Percentiles rank a stretch among this genome's conserved stretches.
These are phyloP conservation scores for Tolypocladium capitatum DNA, from an alignment of 2,329 filamentous ascomycete species.

Conservation along the genomic window DNA sequence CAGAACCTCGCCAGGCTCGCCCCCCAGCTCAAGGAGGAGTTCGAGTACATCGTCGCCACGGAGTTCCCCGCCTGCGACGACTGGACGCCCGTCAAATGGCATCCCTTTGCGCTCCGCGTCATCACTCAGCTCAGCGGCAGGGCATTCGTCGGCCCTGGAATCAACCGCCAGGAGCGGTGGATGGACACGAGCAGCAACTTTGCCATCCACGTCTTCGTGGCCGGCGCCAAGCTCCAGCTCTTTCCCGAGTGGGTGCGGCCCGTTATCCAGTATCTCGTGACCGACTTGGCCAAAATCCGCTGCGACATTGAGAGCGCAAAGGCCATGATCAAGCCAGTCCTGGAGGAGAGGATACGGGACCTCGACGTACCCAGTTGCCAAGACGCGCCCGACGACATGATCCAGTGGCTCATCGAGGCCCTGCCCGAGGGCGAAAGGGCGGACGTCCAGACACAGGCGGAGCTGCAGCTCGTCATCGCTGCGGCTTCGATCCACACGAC, in stretches of 20 bases:
- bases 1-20: conserved; percentile 33
- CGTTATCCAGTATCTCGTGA: conserved; percentile 30
- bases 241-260: conserved; percentile 37
- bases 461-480: conserved; percentile 30
- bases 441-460: conserved; percentile 24
- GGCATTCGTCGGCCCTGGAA: conserved; percentile 35
- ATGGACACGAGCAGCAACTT: conserved; percentile 38
- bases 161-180: conserved; percentile 41
- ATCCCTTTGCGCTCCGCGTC: conserved; percentile 35
- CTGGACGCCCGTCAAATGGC: conserved; percentile 41
- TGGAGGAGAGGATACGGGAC: conserved; percentile 30
- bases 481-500: conserved; percentile 33
- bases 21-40: conserved; percentile 31
- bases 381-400: conserved; percentile 25
- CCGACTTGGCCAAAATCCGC: conserved; percentile 31
- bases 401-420: conserved; percentile 30
- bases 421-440: conserved; percentile 24
- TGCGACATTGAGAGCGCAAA: conserved; percentile 28
- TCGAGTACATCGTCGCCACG: conserved; percentile 30
- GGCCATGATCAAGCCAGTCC: conserved; percentile 29
- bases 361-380: conserved; percentile 23
- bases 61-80: conserved; percentile 38
- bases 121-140: conserved; percentile 40
- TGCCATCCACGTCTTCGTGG: conserved; percentile 33
- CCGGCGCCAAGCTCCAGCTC: conserved; percentile 35